Percentiles rank a stretch among this genome's conserved stretches.
Evolutionary conservation across 129 eudicot species (phyloP).

Genomic region (Flaveria brownii): DNA sequence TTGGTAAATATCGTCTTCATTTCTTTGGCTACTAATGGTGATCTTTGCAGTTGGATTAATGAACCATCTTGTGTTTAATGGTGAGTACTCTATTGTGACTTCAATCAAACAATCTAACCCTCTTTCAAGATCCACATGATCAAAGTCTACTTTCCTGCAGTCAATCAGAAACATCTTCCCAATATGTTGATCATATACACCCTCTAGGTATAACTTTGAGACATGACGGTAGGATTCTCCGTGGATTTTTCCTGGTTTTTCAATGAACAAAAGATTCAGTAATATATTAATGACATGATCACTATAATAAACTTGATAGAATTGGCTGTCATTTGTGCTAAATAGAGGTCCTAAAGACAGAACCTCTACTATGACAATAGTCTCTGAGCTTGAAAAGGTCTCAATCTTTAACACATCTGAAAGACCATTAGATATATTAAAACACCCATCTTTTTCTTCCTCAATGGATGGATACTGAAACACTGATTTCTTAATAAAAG

Average conservation of each 20-base stretch:
- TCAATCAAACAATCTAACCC: conserved; percentile 44
- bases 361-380: conserved; percentile 34
- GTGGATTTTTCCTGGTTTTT: conserved; percentile 26
- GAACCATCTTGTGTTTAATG: conserved; percentile 39
- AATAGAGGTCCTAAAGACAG: conserved; percentile 30
- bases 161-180: conserved; percentile 37
- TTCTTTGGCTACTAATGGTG: conserved; percentile 43
- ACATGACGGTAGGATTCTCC: conserved; percentile 36
- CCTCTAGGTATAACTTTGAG: conserved; percentile 42
- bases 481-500: conserved; percentile 22
- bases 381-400: conserved; percentile 15
- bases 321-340: conserved; percentile 11
- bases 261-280: conserved; percentile 31
- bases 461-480: conserved; percentile 23
- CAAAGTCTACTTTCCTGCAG: conserved; percentile 36
- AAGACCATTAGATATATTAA: no score
- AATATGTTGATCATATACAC: conserved; percentile 32
- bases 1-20: conserved; percentile 23
- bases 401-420: conserved; percentile 22
- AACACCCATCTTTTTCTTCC: neutral
- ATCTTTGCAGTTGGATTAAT: conserved; percentile 42
- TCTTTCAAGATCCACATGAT: conserved; percentile 34
- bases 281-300: conserved; percentile 34
- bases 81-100: conserved; percentile 37
- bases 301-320: neutral